A percentile compares a stretch with the other conserved stretches of the same genome.
Evolutionary conservation across 2,329 filamentous ascomycete genomes (phyloP).

Genomic region (Alternaria novae-zelandiae): DNA sequence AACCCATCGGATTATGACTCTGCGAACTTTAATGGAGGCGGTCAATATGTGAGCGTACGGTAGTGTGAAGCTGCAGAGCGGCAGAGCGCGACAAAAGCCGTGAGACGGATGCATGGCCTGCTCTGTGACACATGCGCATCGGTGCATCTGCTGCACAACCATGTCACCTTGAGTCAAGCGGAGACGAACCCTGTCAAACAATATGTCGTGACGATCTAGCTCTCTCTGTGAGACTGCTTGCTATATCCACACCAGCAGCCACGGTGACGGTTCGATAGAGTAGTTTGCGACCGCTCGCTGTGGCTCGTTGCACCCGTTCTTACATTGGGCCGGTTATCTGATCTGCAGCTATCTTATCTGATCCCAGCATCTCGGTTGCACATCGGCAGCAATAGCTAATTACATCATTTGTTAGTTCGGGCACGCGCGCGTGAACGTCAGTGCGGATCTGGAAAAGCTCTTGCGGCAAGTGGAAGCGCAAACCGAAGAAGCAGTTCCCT

Average conservation of each 20-base stretch:
- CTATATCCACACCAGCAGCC: neutral
- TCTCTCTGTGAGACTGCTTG: neutral
- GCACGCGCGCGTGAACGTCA: conserved; percentile 13
- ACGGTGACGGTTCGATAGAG: neutral
- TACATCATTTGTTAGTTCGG: conserved; percentile 14
- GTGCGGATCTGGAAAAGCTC: conserved; percentile 15
- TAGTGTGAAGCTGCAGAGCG: neutral
- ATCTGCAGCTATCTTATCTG: neutral
- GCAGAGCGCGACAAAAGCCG: neutral
- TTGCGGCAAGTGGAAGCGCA: conserved; percentile 8
- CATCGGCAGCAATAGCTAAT: conserved; percentile 3
- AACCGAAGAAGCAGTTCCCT: conserved; percentile 3
- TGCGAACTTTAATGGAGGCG: neutral
- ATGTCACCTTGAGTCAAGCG: conserved; percentile 5
- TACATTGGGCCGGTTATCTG: neutral
- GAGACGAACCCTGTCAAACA: neutral
- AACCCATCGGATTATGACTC: neutral
- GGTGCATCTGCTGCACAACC: conserved; percentile 5
- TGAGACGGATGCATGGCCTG: neutral
- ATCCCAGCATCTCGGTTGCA: neutral
- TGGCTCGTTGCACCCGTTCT: neutral
- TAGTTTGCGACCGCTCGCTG: neutral
- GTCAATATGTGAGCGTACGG: neutral
- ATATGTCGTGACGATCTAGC: neutral
- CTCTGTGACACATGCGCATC: neutral